Conservation (phyloP, 2,329 filamentous ascomycete genomes). For the Talaromyces sp. region DNA sequence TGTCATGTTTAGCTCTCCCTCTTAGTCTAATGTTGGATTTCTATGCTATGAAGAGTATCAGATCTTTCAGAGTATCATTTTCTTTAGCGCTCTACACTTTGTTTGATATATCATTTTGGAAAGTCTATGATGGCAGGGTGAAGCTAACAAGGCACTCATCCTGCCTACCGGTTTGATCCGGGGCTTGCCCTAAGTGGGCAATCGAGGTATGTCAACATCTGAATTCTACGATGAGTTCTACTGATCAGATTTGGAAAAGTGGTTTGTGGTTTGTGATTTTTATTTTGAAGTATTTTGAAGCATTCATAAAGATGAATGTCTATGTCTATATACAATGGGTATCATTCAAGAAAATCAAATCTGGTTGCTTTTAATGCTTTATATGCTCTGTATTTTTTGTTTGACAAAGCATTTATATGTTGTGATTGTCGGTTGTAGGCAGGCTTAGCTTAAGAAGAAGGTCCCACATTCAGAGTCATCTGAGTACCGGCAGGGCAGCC, state of each 20-base stretch:
- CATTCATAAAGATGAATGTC: neutral
- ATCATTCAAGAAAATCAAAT: neutral
- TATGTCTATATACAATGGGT: neutral
- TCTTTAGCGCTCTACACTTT: no score
- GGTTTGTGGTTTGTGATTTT: neutral
- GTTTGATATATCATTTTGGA: no score
- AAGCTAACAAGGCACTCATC: no score
- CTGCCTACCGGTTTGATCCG: neutral
- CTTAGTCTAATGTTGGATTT: no score
- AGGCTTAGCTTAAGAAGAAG: neutral
- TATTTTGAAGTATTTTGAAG: neutral
- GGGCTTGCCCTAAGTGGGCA: neutral
- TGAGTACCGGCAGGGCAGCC: conserved; percentile 38
- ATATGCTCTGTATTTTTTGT: neutral
- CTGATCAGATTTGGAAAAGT: neutral
- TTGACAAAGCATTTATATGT: neutral
- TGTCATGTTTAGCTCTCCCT: no score
- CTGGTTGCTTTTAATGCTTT: no score
- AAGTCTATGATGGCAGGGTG: no score
- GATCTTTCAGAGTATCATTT: no score
- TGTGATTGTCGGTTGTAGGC: neutral
- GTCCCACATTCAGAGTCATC: conserved; percentile 35
- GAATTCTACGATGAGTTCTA: neutral
- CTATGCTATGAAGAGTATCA: no score
- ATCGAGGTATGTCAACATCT: neutral